phyloP scores from a whole-genome alignment of 257 asterid species.

The Vinca minor region DNA sequence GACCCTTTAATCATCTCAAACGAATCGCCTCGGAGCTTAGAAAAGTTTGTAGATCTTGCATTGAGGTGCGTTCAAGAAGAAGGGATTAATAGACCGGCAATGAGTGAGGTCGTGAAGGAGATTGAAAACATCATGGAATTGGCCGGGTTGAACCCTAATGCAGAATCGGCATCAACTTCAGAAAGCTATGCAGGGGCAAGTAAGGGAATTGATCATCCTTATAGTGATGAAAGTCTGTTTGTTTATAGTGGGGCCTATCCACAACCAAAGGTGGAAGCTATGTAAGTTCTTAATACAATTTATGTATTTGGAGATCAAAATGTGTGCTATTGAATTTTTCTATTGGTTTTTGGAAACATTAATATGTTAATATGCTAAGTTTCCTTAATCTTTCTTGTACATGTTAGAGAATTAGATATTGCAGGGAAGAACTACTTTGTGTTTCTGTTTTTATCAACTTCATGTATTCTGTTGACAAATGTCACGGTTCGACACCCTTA shows the following conservation, averaged over 20 bases:
- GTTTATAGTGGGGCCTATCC: constrained; percentile 43
- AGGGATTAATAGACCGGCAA: constrained; percentile 50
- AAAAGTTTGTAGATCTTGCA: constrained; percentile 62
- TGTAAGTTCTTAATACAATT: constrained; percentile 21
- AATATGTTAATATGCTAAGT: neutral
- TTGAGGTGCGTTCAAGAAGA: constrained; percentile 56
- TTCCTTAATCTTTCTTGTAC: neutral
- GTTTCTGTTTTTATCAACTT: neutral
- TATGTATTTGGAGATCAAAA: neutral
- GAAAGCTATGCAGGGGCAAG: constrained; percentile 45
- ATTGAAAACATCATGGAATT: constrained; percentile 63
- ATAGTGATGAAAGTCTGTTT: constrained; percentile 57
- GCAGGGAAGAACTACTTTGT: neutral
- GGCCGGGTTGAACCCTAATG: constrained; percentile 66
- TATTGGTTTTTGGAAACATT: neutral
- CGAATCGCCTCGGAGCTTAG: constrained; percentile 42
- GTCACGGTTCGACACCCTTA: too few relatives aligned
- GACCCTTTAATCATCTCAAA: constrained; percentile 59
- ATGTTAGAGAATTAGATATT: neutral
- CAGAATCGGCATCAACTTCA: constrained; percentile 75
- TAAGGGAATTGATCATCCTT: constrained; percentile 53
- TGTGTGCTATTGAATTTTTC: neutral
- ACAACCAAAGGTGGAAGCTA: constrained; percentile 39
- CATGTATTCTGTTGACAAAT: too few relatives aligned
- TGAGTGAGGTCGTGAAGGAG: constrained; percentile 83